Evolutionary conservation across 2,329 filamentous ascomycete genomes (phyloP).

Genomic region (Talaromyces sp.): DNA sequence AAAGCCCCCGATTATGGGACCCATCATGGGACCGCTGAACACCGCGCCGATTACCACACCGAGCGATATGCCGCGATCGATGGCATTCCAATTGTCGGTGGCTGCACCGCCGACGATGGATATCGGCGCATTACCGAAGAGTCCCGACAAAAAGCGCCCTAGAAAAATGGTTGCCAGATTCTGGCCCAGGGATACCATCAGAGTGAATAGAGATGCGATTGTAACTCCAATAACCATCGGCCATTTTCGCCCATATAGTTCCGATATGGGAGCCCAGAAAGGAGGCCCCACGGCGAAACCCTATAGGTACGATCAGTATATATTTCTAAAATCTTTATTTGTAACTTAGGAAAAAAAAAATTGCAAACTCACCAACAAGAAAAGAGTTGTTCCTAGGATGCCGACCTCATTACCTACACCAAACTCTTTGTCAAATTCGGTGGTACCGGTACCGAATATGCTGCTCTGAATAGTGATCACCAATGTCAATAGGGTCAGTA

Average conservation of each 20-base stretch:
- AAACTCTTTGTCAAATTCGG: neutral
- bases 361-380: neutral
- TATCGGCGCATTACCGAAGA: neutral
- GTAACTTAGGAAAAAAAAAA: neutral
- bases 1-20: neutral
- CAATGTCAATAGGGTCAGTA: neutral
- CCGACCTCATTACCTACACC: neutral
- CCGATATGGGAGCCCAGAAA: neutral
- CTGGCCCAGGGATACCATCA: neutral
- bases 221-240: neutral
- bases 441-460: neutral
- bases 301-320: neutral
- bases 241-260: neutral
- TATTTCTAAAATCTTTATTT: neutral
- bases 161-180: neutral
- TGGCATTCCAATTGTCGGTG: neutral
- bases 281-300: neutral
- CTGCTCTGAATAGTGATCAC: neutral
- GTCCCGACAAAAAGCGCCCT: neutral
- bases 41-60: neutral
- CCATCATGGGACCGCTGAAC: neutral
- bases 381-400: neutral
- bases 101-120: neutral
- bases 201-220: neutral
- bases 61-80: neutral